phyloP scores from a whole-genome alignment of 306 rosid species.

The Astragalus membranaceus region DNA sequence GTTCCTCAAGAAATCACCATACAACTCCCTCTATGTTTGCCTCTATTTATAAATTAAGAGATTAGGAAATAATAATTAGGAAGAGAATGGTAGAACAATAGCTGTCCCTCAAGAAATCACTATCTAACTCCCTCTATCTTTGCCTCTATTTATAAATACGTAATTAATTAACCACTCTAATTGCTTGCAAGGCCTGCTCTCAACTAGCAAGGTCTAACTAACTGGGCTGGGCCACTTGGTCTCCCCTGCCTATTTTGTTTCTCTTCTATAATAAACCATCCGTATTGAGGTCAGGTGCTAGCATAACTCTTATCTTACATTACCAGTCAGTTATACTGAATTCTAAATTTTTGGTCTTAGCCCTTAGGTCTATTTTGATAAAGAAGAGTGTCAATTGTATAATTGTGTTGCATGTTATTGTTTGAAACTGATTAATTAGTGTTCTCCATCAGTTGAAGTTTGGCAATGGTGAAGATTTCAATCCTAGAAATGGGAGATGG shows the following conservation, averaged over 20 bases:
- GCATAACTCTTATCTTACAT: neutral
- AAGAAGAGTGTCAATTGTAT: too few relatives aligned
- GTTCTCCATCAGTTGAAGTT: conserved; percentile 54
- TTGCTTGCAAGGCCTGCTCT: neutral
- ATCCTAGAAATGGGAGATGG: conserved; percentile 90
- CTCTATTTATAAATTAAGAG: neutral
- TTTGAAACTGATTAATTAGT: conserved; percentile 7
- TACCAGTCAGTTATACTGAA: neutral
- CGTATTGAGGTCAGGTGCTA: neutral
- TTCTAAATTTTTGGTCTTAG: neutral
- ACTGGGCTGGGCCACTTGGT: neutral
- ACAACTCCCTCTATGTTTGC: neutral
- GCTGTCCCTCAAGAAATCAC: too few relatives aligned
- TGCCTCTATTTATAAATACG: neutral
- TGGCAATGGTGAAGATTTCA: conserved; percentile 86
- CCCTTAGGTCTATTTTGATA: too few relatives aligned
- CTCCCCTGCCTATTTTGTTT: neutral
- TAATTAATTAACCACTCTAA: neutral
- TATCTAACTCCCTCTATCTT: neutral
- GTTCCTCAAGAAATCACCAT: too few relatives aligned
- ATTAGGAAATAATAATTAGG: too few relatives aligned
- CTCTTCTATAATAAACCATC: neutral
- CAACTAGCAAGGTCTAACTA: neutral
- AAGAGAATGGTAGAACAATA: too few relatives aligned
- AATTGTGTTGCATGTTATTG: neutral